Evolutionary conservation across 2,329 filamentous ascomycete species (phyloP).

Genomic region (Arthroderma sp.): DNA sequence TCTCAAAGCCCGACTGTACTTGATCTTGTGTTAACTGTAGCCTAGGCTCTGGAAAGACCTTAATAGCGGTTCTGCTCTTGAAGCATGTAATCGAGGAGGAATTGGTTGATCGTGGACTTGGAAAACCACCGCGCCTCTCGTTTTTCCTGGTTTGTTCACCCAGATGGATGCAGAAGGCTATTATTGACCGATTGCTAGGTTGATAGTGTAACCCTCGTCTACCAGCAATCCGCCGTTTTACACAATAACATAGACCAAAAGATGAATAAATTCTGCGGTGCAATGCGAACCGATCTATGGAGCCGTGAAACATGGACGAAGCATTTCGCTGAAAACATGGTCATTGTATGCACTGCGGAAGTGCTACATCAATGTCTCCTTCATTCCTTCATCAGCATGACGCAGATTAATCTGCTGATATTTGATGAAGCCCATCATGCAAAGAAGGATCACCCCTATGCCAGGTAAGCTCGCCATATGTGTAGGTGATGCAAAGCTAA

Average conservation of each 20-base stretch:
- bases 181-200: slow-evolving; percentile 35
- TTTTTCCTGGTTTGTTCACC: slow-evolving; percentile 62
- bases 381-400: slow-evolving; percentile 66
- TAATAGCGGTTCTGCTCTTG: slow-evolving; percentile 83
- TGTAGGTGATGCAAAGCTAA: neutral
- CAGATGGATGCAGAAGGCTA: too few species aligned
- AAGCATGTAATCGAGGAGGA: slow-evolving; percentile 65
- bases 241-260: slow-evolving; percentile 66
- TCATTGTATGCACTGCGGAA: slow-evolving; percentile 84
- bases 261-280: slow-evolving; percentile 61
- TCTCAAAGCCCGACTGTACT: slow-evolving; percentile 3
- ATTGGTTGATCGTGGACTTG: slow-evolving; percentile 51
- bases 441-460: slow-evolving; percentile 87
- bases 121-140: slow-evolving; percentile 50
- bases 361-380: slow-evolving; percentile 67
- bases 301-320: slow-evolving; percentile 46
- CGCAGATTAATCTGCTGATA: slow-evolving; percentile 74
- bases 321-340: slow-evolving; percentile 53
- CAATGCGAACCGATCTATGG: slow-evolving; percentile 50
- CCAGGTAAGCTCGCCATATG: slow-evolving; percentile 35
- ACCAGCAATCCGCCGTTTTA: slow-evolving; percentile 76
- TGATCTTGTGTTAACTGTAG: slow-evolving; percentile 5
- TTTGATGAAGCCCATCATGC: slow-evolving; percentile 96
- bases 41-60: slow-evolving; percentile 75
- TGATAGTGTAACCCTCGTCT: slow-evolving; percentile 77